Percentiles rank a stretch among this genome's conserved stretches.
These are phyloP conservation scores for Candolleomyces efflorescens DNA, from an alignment of 768 basidiomycete genomes.

Conservation along the genomic window DNA sequence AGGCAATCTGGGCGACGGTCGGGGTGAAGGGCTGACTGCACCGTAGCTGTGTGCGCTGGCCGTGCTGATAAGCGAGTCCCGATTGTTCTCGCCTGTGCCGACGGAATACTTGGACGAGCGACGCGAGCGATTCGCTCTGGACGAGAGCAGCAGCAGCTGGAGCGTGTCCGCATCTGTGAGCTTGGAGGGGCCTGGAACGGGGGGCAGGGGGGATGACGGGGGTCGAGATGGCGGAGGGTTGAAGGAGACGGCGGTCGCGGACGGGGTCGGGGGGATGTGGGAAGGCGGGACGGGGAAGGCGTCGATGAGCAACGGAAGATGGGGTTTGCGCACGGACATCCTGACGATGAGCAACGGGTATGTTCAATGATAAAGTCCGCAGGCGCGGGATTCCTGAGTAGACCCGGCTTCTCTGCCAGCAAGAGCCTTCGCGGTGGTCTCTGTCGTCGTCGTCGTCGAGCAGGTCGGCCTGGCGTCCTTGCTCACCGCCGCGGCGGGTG, in stretches of 20 bases:
- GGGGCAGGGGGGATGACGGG: conserved; percentile 56
- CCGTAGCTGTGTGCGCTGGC: conserved; percentile 10
- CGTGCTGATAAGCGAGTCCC: conserved; percentile 19
- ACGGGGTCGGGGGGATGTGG: conserved; percentile 31
- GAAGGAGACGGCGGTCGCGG: conserved; percentile 18
- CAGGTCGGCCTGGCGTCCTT: background rate
- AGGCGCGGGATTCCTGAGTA: too few species aligned
- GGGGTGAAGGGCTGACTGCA: conserved; percentile 2
- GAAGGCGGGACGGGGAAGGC: conserved; percentile 40
- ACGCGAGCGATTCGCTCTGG: conserved; percentile 10
- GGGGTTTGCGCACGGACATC: conserved; percentile 4
- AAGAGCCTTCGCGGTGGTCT: background rate
- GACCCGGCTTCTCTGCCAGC: too few species aligned
- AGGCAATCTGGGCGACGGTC: conserved; percentile 14
- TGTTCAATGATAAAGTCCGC: background rate
- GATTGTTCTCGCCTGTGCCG: conserved; percentile 11
- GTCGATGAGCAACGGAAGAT: conserved; percentile 31
- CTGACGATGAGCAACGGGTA: background rate
- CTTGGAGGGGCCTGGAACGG: conserved; percentile 60
- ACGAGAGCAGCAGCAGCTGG: conserved; percentile 30
- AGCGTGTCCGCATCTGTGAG: conserved; percentile 47
- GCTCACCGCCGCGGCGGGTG: background rate
- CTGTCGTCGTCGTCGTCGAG: background rate
- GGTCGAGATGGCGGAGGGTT: conserved; percentile 60
- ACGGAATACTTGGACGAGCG: conserved; percentile 22